phyloP scores from a whole-genome alignment of 2,329 filamentous ascomycete species.

The Alternaria longipes region DNA sequence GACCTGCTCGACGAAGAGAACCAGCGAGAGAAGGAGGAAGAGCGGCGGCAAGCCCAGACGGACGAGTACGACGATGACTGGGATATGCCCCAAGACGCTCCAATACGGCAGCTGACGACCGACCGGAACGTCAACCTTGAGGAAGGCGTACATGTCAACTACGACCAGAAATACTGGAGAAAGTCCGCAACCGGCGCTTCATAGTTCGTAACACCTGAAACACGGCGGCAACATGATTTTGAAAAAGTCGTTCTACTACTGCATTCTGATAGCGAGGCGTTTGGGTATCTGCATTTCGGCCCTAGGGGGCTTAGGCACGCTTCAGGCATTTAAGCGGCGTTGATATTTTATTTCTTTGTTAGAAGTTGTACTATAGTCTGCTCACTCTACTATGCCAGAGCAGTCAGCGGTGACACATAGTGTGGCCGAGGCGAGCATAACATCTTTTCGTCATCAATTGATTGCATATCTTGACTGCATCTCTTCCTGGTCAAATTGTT shows the following conservation, averaged over 20 bases:
- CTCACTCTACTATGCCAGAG: neutral
- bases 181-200: conserved; percentile 50
- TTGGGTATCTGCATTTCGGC: conserved; percentile 36
- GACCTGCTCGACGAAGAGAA: conserved; percentile 58
- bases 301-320: conserved; percentile 19
- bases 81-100: conserved; percentile 32
- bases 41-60: conserved; percentile 28
- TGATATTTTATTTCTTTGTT: conserved; percentile 12
- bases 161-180: conserved; percentile 67
- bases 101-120: conserved; percentile 42
- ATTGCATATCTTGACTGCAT: conserved; percentile 2
- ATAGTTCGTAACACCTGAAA: conserved; percentile 10
- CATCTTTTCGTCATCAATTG: conserved; percentile 6
- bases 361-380: conserved; percentile 32
- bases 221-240: neutral
- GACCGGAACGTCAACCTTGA: conserved; percentile 43
- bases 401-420: neutral
- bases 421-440: conserved; percentile 1
- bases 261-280: conserved; percentile 54
- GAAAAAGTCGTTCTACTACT: conserved; percentile 20
- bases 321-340: conserved; percentile 36
- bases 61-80: conserved; percentile 31
- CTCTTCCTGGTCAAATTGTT: neutral
- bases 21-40: conserved; percentile 37
- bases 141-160: conserved; percentile 63